Percentiles rank a stretch among this genome's conserved stretches.
Conservation (phyloP, 108 stramenopile genomes). For the Cyclotella sp. region DNA sequence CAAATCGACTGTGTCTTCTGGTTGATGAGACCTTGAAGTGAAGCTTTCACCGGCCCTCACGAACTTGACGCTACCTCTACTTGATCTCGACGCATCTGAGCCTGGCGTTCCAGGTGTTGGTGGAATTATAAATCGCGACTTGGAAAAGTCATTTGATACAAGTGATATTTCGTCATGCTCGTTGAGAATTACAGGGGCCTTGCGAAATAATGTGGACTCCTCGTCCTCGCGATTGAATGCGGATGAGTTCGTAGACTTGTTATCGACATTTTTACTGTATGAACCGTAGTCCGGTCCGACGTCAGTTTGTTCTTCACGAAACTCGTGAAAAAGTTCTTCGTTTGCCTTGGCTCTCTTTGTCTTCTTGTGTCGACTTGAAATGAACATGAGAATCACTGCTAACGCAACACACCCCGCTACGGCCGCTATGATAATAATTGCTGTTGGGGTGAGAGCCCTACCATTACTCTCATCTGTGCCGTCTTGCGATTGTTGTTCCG, state of each 20-base stretch:
- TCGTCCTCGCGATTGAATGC: background rate
- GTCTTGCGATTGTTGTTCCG: slow-evolving; percentile 8
- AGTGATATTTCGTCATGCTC: slow-evolving; percentile 38
- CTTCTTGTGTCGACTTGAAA: slow-evolving; percentile 6
- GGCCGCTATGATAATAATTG: slow-evolving; percentile 4
- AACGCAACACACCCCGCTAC: slow-evolving; percentile 8
- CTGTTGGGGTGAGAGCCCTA: slow-evolving; percentile 3
- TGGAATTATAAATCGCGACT: background rate
- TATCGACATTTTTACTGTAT: background rate
- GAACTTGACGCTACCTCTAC: slow-evolving; percentile 28
- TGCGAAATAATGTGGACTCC: background rate
- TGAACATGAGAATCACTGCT: slow-evolving; percentile 4
- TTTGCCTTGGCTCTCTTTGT: slow-evolving; percentile 1
- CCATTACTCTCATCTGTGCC: background rate
- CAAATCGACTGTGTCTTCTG: slow-evolving; percentile 46
- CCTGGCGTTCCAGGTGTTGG: background rate
- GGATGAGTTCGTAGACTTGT: background rate
- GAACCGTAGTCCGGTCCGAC: background rate
- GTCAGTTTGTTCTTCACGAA: slow-evolving; percentile 22
- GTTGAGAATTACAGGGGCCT: slow-evolving; percentile 32
- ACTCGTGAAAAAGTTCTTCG: slow-evolving; percentile 33
- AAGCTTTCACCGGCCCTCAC: slow-evolving; percentile 32
- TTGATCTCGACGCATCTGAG: slow-evolving; percentile 4
- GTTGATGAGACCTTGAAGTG: slow-evolving; percentile 20
- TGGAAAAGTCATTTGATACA: slow-evolving; percentile 21